phyloP scores from a whole-genome alignment of 2,329 filamentous ascomycete species.

The Paracoccidioides lutzii region DNA sequence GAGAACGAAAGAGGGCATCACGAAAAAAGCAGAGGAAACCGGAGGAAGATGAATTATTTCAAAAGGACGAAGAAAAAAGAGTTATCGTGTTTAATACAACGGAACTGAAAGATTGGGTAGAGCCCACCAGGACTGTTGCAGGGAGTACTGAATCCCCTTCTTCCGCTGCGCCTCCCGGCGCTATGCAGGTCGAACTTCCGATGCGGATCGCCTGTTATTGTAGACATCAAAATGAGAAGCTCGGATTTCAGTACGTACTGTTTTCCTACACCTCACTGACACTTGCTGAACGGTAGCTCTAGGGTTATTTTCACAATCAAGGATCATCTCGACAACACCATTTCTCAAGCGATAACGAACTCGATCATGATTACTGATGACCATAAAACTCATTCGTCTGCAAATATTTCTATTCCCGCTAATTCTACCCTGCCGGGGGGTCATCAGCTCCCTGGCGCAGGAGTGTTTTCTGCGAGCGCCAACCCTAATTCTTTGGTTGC shows the following conservation, averaged over 20 bases:
- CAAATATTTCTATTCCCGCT: constrained; percentile 16
- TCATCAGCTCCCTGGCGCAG: constrained; percentile 31
- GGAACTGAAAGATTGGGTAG: constrained; percentile 73
- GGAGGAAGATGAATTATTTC: constrained; percentile 83
- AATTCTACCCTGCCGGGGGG: constrained; percentile 26
- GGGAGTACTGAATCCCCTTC: constrained; percentile 28
- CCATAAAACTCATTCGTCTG: constrained; percentile 67
- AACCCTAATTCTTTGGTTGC: constrained; percentile 20
- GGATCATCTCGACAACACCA: constrained; percentile 58
- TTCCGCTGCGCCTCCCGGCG: constrained; percentile 37
- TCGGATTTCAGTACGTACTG: constrained; percentile 55
- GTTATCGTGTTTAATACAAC: constrained; percentile 87
- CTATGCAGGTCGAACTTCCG: constrained; percentile 68
- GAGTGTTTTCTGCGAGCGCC: constrained; percentile 29
- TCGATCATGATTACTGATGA: constrained; percentile 97
- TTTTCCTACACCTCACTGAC: not conserved
- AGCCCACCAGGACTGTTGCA: constrained; percentile 44
- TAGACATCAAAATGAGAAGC: constrained; percentile 85
- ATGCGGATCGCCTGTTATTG: constrained; percentile 98
- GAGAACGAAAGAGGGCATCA: constrained; percentile 80
- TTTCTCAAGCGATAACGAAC: constrained; percentile 73
- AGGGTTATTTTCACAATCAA: constrained; percentile 88
- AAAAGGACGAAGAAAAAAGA: constrained; percentile 62
- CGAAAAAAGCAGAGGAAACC: constrained; percentile 88
- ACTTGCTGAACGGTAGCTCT: constrained; percentile 12